These are phyloP conservation scores for Forsythia suspensa DNA, from an alignment of 257 asterid species.

Conservation along the genomic window DNA sequence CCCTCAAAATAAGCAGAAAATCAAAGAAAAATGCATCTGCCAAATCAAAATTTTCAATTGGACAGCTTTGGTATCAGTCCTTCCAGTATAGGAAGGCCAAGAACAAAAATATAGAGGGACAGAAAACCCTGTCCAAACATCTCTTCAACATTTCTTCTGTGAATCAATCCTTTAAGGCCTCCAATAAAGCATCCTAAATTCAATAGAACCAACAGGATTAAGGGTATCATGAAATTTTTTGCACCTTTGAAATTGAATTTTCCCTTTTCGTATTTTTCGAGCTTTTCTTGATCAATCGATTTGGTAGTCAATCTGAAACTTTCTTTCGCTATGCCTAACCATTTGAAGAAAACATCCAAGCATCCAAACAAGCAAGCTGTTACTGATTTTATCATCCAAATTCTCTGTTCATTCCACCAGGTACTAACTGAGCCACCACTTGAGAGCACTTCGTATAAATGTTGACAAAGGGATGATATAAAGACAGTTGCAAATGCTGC, in stretches of 20 bases:
- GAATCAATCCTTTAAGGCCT: constrained; percentile 50
- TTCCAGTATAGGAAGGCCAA: constrained; percentile 66
- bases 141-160: constrained; percentile 37
- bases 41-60: constrained; percentile 27
- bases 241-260: constrained; percentile 69
- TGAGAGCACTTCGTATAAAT: constrained; percentile 43
- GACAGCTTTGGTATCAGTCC: constrained; percentile 53
- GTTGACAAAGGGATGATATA: constrained; percentile 40
- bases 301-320: constrained; percentile 61
- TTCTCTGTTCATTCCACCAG: constrained; percentile 58
- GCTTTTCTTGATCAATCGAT: constrained; percentile 56
- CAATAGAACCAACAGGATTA: constrained; percentile 58
- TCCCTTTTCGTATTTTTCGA: constrained; percentile 55
- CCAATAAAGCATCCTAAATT: constrained; percentile 54
- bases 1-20: neutral
- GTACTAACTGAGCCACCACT: constrained; percentile 44
- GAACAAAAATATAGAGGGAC: constrained; percentile 48
- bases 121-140: constrained; percentile 69
- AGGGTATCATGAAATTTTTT: constrained; percentile 57
- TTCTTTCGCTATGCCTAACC: constrained; percentile 40
- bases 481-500: constrained; percentile 43
- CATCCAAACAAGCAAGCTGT: constrained; percentile 63
- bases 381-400: constrained; percentile 48
- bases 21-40: neutral
- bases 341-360: constrained; percentile 37